phyloP scores from a whole-genome alignment of 768 basidiomycete species.

The Serendipita sp. region DNA sequence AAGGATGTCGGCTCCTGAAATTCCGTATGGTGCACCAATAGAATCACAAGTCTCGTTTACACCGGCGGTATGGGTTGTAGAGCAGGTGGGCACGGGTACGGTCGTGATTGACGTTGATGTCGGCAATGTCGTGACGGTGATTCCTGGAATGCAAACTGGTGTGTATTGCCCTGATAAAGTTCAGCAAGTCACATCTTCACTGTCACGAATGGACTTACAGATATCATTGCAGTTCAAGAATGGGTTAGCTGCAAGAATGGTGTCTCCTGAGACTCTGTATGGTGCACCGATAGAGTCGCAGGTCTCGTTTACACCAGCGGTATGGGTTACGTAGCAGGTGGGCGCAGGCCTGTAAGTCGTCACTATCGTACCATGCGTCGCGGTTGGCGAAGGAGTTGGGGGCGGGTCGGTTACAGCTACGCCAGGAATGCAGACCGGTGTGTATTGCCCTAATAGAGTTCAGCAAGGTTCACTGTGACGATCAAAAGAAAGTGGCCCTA shows the following conservation, averaged over 20 bases:
- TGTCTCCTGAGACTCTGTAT: neutral
- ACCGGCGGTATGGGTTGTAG: neutral
- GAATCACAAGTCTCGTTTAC: neutral
- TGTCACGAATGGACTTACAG: neutral
- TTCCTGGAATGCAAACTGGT: too few species aligned
- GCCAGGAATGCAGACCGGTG: neutral
- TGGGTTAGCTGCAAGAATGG: neutral
- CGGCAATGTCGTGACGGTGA: too few species aligned
- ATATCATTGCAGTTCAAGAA: conserved; percentile 4
- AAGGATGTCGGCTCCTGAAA: neutral
- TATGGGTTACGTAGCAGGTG: neutral
- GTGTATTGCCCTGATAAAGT: too few species aligned
- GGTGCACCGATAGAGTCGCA: conserved; percentile 1
- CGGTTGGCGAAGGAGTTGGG: neutral
- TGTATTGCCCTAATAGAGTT: neutral
- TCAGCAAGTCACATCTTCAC: too few species aligned
- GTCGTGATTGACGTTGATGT: neutral
- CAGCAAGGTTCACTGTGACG: neutral
- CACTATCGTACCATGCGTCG: neutral
- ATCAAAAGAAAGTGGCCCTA: neutral
- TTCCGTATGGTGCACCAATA: neutral
- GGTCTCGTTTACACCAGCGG: neutral
- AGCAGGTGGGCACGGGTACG: neutral
- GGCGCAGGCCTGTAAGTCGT: neutral
- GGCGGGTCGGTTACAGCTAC: neutral